phyloP scores from a whole-genome alignment of 2,329 filamentous ascomycete species.

The Aureobasidium zeae region DNA sequence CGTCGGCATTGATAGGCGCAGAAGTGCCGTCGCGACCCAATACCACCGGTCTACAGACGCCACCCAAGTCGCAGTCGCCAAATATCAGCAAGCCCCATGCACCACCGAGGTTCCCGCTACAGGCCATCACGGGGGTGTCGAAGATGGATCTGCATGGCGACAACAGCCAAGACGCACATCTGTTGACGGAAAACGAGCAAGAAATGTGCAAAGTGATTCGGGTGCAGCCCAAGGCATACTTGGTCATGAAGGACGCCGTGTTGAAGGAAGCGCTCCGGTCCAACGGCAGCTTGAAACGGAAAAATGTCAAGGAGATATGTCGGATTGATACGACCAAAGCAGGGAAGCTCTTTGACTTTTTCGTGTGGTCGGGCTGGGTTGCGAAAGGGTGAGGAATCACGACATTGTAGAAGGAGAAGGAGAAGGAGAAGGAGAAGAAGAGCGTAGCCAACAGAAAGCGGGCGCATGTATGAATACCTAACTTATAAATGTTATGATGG shows the following conservation, averaged over 20 bases:
- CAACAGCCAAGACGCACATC: conserved; percentile 70
- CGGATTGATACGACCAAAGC: conserved; percentile 77
- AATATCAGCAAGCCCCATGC: conserved; percentile 20
- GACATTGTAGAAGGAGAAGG: no score
- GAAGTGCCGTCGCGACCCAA: conserved; percentile 60
- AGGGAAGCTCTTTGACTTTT: conserved; percentile 84
- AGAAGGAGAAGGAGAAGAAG: no score
- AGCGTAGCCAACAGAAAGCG: no score
- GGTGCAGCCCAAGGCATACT: conserved; percentile 85
- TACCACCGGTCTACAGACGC: conserved; percentile 32
- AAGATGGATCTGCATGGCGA: conserved; percentile 64
- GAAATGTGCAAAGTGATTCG: conserved; percentile 78
- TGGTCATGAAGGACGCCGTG: conserved; percentile 90
- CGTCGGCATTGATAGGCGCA: conserved; percentile 66
- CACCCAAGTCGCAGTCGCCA: conserved; percentile 25
- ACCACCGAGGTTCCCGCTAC: conserved; percentile 23
- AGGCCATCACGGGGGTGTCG: conserved; percentile 41
- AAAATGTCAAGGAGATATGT: conserved; percentile 80
- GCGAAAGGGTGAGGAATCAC: conserved; percentile 64
- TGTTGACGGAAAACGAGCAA: conserved; percentile 73
- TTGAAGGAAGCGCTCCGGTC: conserved; percentile 82
- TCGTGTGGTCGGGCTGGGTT: conserved; percentile 87
- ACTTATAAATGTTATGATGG: no score
- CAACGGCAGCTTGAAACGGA: conserved; percentile 85
- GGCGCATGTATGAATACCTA: no score